Conservation (phyloP, 768 basidiomycete genomes). For the Trametes villosa region DNA sequence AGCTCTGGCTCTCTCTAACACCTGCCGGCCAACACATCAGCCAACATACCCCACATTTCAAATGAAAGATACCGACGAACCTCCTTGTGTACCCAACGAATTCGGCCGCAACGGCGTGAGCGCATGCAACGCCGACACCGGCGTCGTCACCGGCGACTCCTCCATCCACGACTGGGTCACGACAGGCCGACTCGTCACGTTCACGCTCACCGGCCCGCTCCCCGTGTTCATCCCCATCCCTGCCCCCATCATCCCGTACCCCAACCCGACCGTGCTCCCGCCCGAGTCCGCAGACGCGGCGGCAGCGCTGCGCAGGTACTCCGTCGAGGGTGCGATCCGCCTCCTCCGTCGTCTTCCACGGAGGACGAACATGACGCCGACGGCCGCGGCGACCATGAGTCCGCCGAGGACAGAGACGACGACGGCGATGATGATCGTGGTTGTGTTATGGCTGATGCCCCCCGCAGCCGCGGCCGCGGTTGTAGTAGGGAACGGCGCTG, state of each 20-base stretch:
- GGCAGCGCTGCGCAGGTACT: conserved; percentile 1
- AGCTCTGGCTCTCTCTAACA: too few relatives aligned
- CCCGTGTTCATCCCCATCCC: too few relatives aligned
- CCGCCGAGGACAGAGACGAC: background rate
- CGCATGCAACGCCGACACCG: background rate
- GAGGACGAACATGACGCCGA: background rate
- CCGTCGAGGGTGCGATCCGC: conserved; percentile 14
- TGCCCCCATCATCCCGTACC: too few relatives aligned
- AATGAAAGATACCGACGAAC: background rate
- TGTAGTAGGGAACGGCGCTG: too few relatives aligned
- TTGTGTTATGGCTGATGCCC: background rate
- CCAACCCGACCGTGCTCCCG: too few relatives aligned
- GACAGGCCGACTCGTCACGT: background rate
- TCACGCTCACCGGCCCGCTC: too few relatives aligned
- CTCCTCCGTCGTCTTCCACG: background rate
- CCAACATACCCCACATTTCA: background rate
- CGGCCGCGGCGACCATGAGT: background rate
- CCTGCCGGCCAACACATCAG: background rate
- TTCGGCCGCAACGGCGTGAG: background rate
- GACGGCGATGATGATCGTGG: background rate
- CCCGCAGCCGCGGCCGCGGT: background rate
- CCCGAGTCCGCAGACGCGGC: background rate
- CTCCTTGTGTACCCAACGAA: background rate
- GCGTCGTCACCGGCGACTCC: background rate
- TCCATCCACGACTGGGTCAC: background rate